Evolutionary conservation across 805 yeast species (phyloP).

Genomic region (Hanseniaspora nectarophila): DNA sequence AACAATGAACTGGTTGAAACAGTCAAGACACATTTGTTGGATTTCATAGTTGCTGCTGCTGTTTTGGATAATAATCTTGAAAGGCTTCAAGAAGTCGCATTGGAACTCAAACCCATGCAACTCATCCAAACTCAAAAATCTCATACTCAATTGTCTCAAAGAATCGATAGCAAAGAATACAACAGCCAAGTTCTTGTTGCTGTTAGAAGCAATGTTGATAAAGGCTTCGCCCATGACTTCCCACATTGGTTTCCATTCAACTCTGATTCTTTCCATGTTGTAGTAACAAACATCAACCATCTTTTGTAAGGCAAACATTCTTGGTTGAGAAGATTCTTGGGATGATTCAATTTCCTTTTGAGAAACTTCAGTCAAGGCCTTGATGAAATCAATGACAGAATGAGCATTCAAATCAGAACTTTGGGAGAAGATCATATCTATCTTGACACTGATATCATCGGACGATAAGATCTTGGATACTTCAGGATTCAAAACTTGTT

Average conservation of each 20-base stretch:
- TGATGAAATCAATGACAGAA: constrained; percentile 77
- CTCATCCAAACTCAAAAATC: constrained; percentile 89
- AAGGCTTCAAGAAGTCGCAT: constrained; percentile 83
- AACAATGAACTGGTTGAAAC: constrained; percentile 72
- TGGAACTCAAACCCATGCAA: constrained; percentile 92
- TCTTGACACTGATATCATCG: constrained; percentile 61
- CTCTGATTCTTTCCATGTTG: constrained; percentile 89
- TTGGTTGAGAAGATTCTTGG: constrained; percentile 67
- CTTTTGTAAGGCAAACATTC: constrained; percentile 86
- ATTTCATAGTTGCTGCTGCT: constrained; percentile 52
- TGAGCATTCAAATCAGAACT: constrained; percentile 68
- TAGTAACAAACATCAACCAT: constrained; percentile 96
- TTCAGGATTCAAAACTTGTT: constrained; percentile 50
- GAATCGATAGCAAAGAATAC: constrained; percentile 90
- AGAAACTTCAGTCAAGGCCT: constrained; percentile 75
- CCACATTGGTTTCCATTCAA: constrained; percentile 96
- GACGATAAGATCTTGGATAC: constrained; percentile 48
- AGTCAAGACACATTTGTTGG: constrained; percentile 80
- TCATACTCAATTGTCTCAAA: constrained; percentile 77
- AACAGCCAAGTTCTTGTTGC: constrained; percentile 47
- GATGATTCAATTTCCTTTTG: constrained; percentile 84
- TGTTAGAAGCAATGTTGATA: constrained; percentile 70
- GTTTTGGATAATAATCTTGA: constrained; percentile 62
- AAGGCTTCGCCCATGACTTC: constrained; percentile 82
- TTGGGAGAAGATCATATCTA: constrained; percentile 78